These are phyloP conservation scores for Syncephalastrum sp. DNA, from an alignment of 371 early-diverging fungal genomes.

Conservation along the genomic window DNA sequence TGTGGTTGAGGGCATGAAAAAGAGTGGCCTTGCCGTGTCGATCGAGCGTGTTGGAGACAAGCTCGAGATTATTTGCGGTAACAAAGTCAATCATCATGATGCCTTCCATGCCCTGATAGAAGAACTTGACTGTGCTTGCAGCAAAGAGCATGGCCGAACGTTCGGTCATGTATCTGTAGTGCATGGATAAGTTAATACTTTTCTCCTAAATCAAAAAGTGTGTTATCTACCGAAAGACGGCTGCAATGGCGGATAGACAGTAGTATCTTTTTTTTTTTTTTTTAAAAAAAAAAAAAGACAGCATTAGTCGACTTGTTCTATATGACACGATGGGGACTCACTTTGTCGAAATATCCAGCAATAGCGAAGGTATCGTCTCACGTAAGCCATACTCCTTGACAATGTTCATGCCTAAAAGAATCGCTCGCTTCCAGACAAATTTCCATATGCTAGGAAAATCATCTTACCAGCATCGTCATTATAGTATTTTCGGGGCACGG, in stretches of 20 bases:
- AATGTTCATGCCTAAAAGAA: slow-evolving; percentile 37
- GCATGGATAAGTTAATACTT: not conserved
- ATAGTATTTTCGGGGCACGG: slow-evolving; percentile 57
- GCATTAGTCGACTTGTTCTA: not conserved
- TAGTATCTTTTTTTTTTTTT: slow-evolving; percentile 46
- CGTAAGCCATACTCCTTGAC: slow-evolving; percentile 49
- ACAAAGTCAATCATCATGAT: slow-evolving; percentile 36
- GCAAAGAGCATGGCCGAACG: slow-evolving; percentile 50
- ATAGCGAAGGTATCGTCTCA: slow-evolving; percentile 37
- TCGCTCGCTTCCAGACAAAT: not conserved
- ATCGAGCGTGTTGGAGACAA: slow-evolving; percentile 43
- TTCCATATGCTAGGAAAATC: not conserved
- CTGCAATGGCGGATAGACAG: slow-evolving; percentile 55
- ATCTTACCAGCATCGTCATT: slow-evolving; percentile 55
- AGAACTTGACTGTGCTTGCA: slow-evolving; percentile 62
- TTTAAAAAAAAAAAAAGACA: too few species aligned
- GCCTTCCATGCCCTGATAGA: slow-evolving; percentile 60
- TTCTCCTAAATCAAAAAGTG: not conserved
- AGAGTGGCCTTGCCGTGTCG: slow-evolving; percentile 46
- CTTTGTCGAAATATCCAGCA: slow-evolving; percentile 47
- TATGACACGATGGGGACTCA: slow-evolving; percentile 14
- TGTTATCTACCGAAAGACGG: slow-evolving; percentile 43
- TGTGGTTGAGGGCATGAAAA: slow-evolving; percentile 56
- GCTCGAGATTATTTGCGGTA: slow-evolving; percentile 64
- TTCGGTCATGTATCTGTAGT: slow-evolving; percentile 50